Conservation (phyloP, 805 yeast genomes). For the Clavispora fructus region DNA sequence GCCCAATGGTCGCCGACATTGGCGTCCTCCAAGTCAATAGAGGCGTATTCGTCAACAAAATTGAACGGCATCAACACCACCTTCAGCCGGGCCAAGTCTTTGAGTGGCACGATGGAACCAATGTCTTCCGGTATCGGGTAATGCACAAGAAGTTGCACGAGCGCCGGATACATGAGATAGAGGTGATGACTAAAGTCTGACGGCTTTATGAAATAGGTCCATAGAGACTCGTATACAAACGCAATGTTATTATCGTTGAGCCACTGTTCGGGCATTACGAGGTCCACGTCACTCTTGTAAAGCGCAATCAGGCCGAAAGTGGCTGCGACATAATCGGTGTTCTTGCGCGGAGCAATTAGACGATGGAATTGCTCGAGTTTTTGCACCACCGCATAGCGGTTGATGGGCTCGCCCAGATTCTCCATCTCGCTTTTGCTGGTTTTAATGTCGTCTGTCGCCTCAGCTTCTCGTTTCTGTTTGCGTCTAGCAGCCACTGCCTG, state of each 20-base stretch:
- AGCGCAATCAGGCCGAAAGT: slow-evolving; percentile 55
- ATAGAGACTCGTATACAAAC: slow-evolving; percentile 50
- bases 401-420: not conserved
- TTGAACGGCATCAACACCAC: slow-evolving; percentile 67
- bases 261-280: slow-evolving; percentile 65
- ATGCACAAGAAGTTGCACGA: slow-evolving; percentile 57
- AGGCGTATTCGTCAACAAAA: slow-evolving; percentile 41
- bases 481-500: not conserved
- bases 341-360: slow-evolving; percentile 9
- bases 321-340: slow-evolving; percentile 27
- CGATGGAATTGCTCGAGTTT: slow-evolving; percentile 5
- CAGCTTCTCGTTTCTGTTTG: not conserved
- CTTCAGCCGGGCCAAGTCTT: slow-evolving; percentile 28
- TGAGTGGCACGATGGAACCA: slow-evolving; percentile 28
- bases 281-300: slow-evolving; percentile 53
- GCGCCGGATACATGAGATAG: slow-evolving; percentile 48
- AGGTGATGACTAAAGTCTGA: slow-evolving; percentile 19
- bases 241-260: slow-evolving; percentile 65
- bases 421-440: not conserved
- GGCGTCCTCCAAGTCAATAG: slow-evolving; percentile 43
- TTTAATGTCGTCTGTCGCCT: not conserved
- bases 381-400: slow-evolving; percentile 5
- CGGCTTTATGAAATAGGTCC: slow-evolving; percentile 17
- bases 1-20: slow-evolving; percentile 81
- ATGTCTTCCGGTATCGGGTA: slow-evolving; percentile 35